A percentile compares a stretch with the other conserved stretches of the same genome.
These are phyloP conservation scores for Diplotaxis tenuifolia DNA, from an alignment of 345 rosid species.

Conservation along the genomic window DNA sequence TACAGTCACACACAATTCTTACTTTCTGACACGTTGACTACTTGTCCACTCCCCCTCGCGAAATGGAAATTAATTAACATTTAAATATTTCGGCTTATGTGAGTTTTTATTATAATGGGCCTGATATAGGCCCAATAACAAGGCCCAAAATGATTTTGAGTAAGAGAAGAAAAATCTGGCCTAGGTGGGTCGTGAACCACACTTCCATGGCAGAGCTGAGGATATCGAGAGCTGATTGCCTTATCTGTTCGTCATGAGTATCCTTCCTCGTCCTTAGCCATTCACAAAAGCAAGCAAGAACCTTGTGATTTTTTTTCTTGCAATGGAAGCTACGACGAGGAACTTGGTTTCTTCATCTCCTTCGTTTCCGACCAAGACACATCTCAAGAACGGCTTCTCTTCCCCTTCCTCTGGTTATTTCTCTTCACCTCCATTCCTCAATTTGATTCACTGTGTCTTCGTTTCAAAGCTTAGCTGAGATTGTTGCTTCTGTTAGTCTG, in stretches of 20 bases:
- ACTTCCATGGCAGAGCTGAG: slow-evolving; percentile 27
- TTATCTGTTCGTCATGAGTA: slow-evolving; percentile 22
- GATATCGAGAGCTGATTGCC: background rate
- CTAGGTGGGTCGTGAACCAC: background rate
- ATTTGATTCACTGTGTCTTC: background rate
- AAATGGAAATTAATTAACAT: background rate
- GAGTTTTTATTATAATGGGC: background rate
- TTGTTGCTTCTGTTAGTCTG: background rate
- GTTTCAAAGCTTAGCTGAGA: no score
- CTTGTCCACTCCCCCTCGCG: slow-evolving; percentile 8
- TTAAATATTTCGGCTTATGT: background rate
- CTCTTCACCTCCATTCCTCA: background rate
- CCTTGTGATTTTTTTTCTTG: background rate
- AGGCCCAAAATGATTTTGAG: slow-evolving; percentile 14
- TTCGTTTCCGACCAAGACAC: slow-evolving; percentile 52
- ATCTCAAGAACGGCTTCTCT: slow-evolving; percentile 43
- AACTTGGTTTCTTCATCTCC: slow-evolving; percentile 66
- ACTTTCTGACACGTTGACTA: slow-evolving; percentile 16
- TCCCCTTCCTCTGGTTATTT: slow-evolving; percentile 52
- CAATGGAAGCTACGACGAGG: slow-evolving; percentile 70
- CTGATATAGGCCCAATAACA: background rate
- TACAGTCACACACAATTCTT: no score
- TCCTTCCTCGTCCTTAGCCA: slow-evolving; percentile 27
- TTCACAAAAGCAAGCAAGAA: background rate
- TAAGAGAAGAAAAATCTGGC: slow-evolving; percentile 5